phyloP scores from a whole-genome alignment of 441 rosid genomes.

The Bruguiera hainesii region DNA sequence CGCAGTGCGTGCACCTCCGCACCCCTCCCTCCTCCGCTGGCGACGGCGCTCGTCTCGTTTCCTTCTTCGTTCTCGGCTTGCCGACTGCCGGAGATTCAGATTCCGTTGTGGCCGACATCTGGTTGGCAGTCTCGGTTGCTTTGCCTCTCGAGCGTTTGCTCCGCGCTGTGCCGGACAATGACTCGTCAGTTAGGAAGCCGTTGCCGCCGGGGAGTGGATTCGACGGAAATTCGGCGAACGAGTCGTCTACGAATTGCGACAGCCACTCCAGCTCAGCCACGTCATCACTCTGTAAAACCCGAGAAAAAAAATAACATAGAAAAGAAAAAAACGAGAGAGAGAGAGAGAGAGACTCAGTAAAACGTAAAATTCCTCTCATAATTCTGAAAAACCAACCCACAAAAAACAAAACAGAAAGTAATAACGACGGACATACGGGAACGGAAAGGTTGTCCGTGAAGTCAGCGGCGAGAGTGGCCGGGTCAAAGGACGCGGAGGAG shows the following conservation, averaged over 20 bases:
- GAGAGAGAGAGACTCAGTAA: not conserved
- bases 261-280: slow-evolving; percentile 98
- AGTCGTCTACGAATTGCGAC: slow-evolving; percentile 86
- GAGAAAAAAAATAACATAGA: not conserved
- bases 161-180: slow-evolving; percentile 37
- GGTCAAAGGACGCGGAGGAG: slow-evolving; percentile 19
- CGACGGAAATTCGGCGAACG: slow-evolving; percentile 58
- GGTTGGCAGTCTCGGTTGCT: slow-evolving; percentile 21
- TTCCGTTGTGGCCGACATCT: slow-evolving; percentile 27
- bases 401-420: not conserved
- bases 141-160: slow-evolving; percentile 47
- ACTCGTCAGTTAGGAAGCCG: slow-evolving; percentile 31
- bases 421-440: slow-evolving; percentile 36
- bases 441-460: slow-evolving; percentile 54
- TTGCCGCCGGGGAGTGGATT: slow-evolving; percentile 36
- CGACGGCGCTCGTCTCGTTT: slow-evolving; percentile 14
- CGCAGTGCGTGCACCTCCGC: slow-evolving; percentile 73
- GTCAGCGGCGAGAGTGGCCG: slow-evolving; percentile 34
- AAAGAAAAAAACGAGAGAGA: not conserved
- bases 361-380: not conserved
- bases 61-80: slow-evolving; percentile 25
- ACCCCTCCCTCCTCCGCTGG: slow-evolving; percentile 35
- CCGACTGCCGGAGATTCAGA: slow-evolving; percentile 43
- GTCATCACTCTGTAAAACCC: slow-evolving; percentile 58
- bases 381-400: not conserved